Conservation (phyloP, 371 early-diverging fungal species). For the Rhizopus delemar region DNA sequence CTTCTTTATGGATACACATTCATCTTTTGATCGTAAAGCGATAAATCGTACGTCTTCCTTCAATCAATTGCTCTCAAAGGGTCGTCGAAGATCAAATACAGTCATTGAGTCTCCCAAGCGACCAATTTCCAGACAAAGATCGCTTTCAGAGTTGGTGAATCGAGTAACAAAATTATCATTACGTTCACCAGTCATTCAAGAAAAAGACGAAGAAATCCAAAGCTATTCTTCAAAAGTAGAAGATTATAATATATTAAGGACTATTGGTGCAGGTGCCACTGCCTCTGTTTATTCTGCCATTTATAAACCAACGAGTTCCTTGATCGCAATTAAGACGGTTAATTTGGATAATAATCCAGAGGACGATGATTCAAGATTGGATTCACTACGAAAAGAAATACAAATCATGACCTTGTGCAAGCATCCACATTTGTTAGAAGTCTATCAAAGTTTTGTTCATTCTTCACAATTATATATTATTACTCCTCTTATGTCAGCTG, state of each 20-base stretch:
- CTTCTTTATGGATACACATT: constrained; percentile 7
- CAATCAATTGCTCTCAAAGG: constrained; percentile 18
- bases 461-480: constrained; percentile 63
- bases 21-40: constrained; percentile 7
- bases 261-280: constrained; percentile 41
- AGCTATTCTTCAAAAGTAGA: constrained; percentile 23
- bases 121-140: constrained; percentile 25
- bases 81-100: constrained; percentile 19
- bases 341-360: constrained; percentile 30
- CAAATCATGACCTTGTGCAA: constrained; percentile 74
- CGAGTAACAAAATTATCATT: constrained; percentile 14
- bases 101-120: constrained; percentile 1
- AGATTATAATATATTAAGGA: constrained; percentile 29
- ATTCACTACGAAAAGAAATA: constrained; percentile 57
- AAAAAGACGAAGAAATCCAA: constrained; percentile 1
- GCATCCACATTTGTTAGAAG: constrained; percentile 67
- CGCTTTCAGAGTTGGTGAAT: constrained; percentile 28
- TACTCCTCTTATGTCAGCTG: constrained; percentile 68
- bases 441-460: constrained; percentile 68
- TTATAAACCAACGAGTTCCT: constrained; percentile 29
- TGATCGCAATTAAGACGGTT: constrained; percentile 47
- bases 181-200: background rate
- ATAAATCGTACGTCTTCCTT: constrained; percentile 18
- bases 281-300: constrained; percentile 45
- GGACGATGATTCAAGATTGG: constrained; percentile 32